Base-by-base conservation (phyloP, 2,329 filamentous ascomycete genomes). In the Domatiomyces catenatus region DNA sequence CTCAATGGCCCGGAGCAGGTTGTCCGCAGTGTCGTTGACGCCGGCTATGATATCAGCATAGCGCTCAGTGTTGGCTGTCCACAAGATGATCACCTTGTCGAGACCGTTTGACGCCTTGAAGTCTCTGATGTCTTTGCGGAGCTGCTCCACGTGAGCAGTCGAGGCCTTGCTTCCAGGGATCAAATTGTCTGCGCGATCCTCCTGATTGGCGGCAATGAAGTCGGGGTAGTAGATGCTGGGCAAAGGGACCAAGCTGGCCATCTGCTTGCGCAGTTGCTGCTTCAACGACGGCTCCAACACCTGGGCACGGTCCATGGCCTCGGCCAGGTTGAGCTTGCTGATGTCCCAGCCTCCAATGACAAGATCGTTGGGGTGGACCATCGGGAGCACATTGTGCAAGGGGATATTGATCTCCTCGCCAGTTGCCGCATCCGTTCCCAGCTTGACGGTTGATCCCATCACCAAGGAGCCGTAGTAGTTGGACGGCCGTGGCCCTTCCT, bases 381-480 rank as follows among this genome's bases (percentile, higher is more conserved):
- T 94, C 54, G 92, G 92, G 58, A 98, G 76, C 62, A 96, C 77
- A 66, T 90, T 80, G 66, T 90, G 86, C 75, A 98, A 94, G 57
- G 92, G 90, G 61, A 98, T 86, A 71, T 96, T 94, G 71, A 98
- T 80, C 64, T 98, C 92, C 70, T 84, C 77, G 62, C 79, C 80
- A 54, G 87, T 93, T 70, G 84, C 79, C 62, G 80, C 76, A 63
- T 96, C 87, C 44, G 83, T 85, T 52, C 92, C 92, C 54, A 98
- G 83, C 79, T 96, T 98, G 73, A 95, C 81, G 58, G 92, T 98
- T 18, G 92, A 96, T 57, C 83, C 78, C 92, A 98, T 96, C 69
- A 96, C 80, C 61, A 96, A 80, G 51, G 92, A 98, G 63, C 92
- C 92, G 68, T 95, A 98, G 79, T 96, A 98, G 73, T 98, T 98